These are phyloP conservation scores for Annulohypoxylon nitens DNA, from an alignment of 495 filamentous ascomycete genomes.

Conservation along the genomic window DNA sequence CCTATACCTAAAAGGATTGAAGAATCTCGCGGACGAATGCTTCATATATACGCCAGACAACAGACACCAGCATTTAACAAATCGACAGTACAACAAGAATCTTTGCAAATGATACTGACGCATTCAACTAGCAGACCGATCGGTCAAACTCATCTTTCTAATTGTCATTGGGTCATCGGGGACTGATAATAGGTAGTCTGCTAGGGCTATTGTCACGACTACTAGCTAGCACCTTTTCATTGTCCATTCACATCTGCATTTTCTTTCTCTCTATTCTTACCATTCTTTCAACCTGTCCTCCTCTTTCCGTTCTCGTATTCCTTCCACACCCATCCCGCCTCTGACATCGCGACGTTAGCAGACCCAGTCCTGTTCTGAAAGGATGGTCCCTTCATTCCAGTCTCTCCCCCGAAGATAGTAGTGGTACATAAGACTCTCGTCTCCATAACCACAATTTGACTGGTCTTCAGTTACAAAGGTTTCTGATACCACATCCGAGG, in stretches of 20 bases:
- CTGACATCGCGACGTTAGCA: conserved; percentile 36
- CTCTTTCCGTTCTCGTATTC: conserved; percentile 44
- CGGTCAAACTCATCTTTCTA: conserved; percentile 35
- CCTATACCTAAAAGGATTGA: background rate
- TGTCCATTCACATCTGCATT: conserved; percentile 19
- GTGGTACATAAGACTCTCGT: conserved; percentile 42
- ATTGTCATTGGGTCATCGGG: conserved; percentile 22
- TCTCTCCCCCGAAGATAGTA: conserved; percentile 33
- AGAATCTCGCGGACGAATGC: background rate
- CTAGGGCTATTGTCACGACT: background rate
- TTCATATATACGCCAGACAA: background rate
- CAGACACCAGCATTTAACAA: background rate
- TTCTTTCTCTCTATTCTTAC: conserved; percentile 30
- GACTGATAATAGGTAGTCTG: no score
- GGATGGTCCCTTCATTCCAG: conserved; percentile 47
- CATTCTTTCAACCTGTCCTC: conserved; percentile 32
- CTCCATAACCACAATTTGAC: background rate
- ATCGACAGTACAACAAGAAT: background rate
- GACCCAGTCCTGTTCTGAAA: conserved; percentile 34
- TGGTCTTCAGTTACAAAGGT: background rate
- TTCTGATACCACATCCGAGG: background rate
- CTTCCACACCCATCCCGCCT: conserved; percentile 25
- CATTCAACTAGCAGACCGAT: conserved; percentile 11
- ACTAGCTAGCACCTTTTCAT: conserved; percentile 15
- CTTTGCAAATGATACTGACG: conserved; percentile 31